Conservation (phyloP, 495 filamentous ascomycete species). For the Podospora bellae-mahoneyi region DNA sequence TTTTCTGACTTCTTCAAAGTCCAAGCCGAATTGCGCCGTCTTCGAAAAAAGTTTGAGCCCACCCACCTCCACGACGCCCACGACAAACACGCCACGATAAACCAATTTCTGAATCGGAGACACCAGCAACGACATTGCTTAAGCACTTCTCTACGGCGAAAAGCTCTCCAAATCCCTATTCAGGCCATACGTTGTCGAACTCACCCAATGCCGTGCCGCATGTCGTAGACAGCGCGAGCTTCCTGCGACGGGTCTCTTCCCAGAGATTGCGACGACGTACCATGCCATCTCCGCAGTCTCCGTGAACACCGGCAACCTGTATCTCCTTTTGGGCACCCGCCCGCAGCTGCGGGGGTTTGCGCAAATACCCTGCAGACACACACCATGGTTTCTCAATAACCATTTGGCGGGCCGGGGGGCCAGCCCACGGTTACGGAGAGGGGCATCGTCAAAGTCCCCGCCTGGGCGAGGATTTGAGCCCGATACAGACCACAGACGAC, state of each 20-base stretch:
- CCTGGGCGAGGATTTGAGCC: not conserved
- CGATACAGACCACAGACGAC: slow-evolving; percentile 1
- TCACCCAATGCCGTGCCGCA: slow-evolving; percentile 20
- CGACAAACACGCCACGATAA: not conserved
- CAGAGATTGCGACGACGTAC: slow-evolving; percentile 23
- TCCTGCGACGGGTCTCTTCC: slow-evolving; percentile 18
- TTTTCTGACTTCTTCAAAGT: not conserved
- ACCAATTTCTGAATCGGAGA: not conserved
- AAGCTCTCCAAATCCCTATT: not conserved
- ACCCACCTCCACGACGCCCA: not conserved
- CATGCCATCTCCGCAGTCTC: slow-evolving; percentile 32
- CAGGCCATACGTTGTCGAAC: not conserved
- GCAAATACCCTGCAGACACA: slow-evolving; percentile 47
- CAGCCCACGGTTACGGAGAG: slow-evolving; percentile 30
- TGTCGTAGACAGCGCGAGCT: slow-evolving; percentile 20
- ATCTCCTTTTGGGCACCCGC: slow-evolving; percentile 35
- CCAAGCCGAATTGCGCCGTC: not conserved
- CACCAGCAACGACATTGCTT: not conserved
- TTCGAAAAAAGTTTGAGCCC: not conserved
- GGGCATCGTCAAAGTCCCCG: not conserved
- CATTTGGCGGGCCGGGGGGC: slow-evolving; percentile 50
- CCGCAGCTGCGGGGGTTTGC: slow-evolving; percentile 52
- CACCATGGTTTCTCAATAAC: slow-evolving; percentile 50
- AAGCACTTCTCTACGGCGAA: not conserved
- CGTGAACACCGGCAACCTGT: slow-evolving; percentile 43